Base-by-base conservation (phyloP, 345 rosid species). In the Viola odorata region DNA sequence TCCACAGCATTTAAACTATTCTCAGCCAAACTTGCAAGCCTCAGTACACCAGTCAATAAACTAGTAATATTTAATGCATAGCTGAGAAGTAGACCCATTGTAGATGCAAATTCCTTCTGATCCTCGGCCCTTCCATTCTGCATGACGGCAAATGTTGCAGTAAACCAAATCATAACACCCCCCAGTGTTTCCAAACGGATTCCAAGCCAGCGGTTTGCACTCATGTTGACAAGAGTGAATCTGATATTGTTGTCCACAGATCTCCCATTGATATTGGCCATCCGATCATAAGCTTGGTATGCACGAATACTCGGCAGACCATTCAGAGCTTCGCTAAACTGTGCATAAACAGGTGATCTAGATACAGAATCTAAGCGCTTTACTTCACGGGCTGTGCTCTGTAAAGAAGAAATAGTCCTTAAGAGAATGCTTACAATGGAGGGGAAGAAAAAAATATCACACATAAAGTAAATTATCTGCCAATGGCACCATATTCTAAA, bases 301-400 rank as follows among this genome's bases (percentile, higher is more conserved):
- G 99, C 99, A 65, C 99, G 99, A 57, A 94, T 94, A 23, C 89
- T 83, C 14, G 95, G 68, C 39, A 94, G 71, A 55, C 99, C 99
- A 78, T 94, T 94, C 71, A 94, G 76, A 5, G 99, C 99, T 80
- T 94, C 99, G 42, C 99, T 91, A 74, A 94, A 94, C 68, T 94
- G 99, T 61, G 99, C 99, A 78, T 94, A 90, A 56, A 94, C 96
- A 1, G 99, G 99, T n/a, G 99, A 94, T 82, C 99, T 86, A 37
- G 86, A 73, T 55, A 85, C 60, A 41, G 99, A 94, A 72, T 94
- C 99, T 78, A 94, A 68, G 60, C 99, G 95, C 79, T 94, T 94
- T 59, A 94, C 84, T 79, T 94, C 99, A 62, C 99, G 99, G 0
- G 99, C 88, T 7, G 99, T 90, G 84, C 83, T 90, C 99, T 94